Evolutionary conservation across 768 basidiomycete genomes (phyloP).

Genomic region (Hericium rajendrae): DNA sequence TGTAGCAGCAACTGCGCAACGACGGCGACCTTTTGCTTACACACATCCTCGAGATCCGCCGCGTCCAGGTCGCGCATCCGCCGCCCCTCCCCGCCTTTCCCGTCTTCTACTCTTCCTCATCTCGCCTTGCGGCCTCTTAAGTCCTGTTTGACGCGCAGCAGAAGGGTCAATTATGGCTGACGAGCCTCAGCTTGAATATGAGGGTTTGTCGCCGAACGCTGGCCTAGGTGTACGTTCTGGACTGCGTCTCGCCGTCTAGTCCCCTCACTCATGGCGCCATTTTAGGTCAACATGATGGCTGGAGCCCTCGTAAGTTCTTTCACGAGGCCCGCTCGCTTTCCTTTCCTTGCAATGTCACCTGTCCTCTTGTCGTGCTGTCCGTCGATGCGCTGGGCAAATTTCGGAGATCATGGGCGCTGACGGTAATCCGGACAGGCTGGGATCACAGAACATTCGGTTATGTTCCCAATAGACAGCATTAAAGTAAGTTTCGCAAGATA

Average conservation of each 20-base stretch:
- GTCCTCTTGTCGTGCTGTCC: neutral
- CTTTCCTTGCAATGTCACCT: neutral
- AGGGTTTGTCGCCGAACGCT: slow-evolving; percentile 63
- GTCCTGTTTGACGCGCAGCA: neutral
- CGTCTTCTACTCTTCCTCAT: neutral
- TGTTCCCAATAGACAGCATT: slow-evolving; percentile 98
- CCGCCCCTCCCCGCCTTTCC: neutral
- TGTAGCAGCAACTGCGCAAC: no score
- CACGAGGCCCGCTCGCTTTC: neutral
- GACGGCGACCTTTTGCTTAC: no score
- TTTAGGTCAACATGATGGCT: slow-evolving; percentile 91
- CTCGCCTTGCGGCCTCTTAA: neutral
- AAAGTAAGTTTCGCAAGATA: slow-evolving; percentile 52
- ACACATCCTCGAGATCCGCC: neutral
- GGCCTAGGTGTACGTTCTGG: slow-evolving; percentile 54
- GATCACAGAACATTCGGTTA: slow-evolving; percentile 97
- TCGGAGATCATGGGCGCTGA: slow-evolving; percentile 1
- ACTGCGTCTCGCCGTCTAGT: slow-evolving; percentile 1
- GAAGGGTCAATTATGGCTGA: slow-evolving; percentile 27
- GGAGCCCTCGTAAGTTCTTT: slow-evolving; percentile 75
- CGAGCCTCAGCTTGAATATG: slow-evolving; percentile 44
- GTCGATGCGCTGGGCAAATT: neutral
- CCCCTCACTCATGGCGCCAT: slow-evolving; percentile 6
- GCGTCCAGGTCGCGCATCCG: neutral
- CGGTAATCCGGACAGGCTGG: slow-evolving; percentile 58